Conservation (phyloP, 2,329 filamentous ascomycete genomes). For the Penicillium expansum region DNA sequence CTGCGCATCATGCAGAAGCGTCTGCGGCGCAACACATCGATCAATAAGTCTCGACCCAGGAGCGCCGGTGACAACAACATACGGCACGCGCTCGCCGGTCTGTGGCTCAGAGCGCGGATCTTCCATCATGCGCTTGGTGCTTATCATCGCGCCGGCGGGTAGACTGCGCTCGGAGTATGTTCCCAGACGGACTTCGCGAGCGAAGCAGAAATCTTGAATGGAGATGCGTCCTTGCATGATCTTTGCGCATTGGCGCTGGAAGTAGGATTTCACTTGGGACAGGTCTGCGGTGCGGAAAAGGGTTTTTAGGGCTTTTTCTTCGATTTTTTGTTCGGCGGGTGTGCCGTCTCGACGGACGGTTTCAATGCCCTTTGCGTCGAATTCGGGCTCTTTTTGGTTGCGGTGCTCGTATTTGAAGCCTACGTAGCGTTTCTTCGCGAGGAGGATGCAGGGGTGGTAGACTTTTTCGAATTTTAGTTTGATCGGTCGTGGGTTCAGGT, state of each 20-base stretch:
- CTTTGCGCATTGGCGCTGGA: constrained; percentile 84
- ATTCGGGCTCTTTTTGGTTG: constrained; percentile 74
- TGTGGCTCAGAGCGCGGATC: constrained; percentile 87
- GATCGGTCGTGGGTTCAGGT: constrained; percentile 84
- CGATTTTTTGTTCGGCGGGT: constrained; percentile 92
- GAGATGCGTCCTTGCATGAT: constrained; percentile 87
- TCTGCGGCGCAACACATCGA: constrained; percentile 84
- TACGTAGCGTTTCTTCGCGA: constrained; percentile 97
- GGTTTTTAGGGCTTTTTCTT: constrained; percentile 84
- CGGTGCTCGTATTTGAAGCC: constrained; percentile 92
- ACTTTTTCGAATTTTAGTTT: constrained; percentile 99
- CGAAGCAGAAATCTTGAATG: constrained; percentile 94
- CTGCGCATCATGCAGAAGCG: constrained; percentile 71
- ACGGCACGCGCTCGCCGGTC: constrained; percentile 91
- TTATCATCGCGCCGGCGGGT: constrained; percentile 85
- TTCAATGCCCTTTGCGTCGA: constrained; percentile 98
- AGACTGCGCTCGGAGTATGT: constrained; percentile 80
- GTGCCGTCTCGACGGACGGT: constrained; percentile 94
- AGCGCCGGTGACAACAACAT: constrained; percentile 85
- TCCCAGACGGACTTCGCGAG: constrained; percentile 84
- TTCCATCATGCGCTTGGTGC: constrained; percentile 77
- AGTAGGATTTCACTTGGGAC: constrained; percentile 83
- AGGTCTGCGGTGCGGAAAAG: constrained; percentile 89
- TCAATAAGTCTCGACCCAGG: constrained; percentile 84
- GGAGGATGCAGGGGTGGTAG: constrained; percentile 88